Evolutionary conservation across 768 basidiomycete species (phyloP).

Genomic region (Boletus tomentosulus): DNA sequence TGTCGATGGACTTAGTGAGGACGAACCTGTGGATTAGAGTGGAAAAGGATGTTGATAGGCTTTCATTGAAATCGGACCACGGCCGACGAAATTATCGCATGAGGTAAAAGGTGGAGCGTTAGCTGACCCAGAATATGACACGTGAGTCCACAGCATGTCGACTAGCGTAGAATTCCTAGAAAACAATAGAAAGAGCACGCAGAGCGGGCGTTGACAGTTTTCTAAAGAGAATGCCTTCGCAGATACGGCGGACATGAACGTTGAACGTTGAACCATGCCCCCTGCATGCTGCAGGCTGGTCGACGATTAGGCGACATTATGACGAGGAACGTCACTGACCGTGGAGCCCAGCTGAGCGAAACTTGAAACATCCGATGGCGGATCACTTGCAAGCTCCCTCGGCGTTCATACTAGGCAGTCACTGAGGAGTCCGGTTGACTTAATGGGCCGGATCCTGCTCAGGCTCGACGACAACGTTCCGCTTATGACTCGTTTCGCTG

Average conservation of each 20-base stretch:
- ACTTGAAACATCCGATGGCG: constrained; percentile 14
- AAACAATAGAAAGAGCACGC: constrained; percentile 22
- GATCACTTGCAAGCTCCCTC: neutral
- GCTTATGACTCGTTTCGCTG: constrained; percentile 3
- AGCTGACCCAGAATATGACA: constrained; percentile 14
- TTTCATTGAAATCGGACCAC: constrained; percentile 7
- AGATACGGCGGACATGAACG: constrained; percentile 27
- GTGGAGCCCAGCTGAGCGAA: constrained; percentile 8
- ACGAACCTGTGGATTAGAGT: constrained; percentile 12
- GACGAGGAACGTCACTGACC: constrained; percentile 13
- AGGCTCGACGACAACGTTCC: constrained; percentile 1
- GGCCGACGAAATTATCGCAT: constrained; percentile 12
- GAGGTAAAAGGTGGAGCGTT: constrained; percentile 18
- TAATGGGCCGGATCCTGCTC: neutral
- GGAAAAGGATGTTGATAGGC: constrained; percentile 6
- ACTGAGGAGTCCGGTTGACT: constrained; percentile 2
- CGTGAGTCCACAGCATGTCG: constrained; percentile 6
- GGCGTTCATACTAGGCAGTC: neutral
- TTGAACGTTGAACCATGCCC: constrained; percentile 5
- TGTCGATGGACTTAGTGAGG: constrained; percentile 22
- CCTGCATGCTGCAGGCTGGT: constrained; percentile 15
- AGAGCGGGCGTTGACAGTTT: constrained; percentile 10
- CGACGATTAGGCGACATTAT: constrained; percentile 25
- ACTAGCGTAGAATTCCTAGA: constrained; percentile 8
- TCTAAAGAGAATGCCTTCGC: constrained; percentile 20